Evolutionary conservation across 345 rosid species (phyloP).

Genomic region (Atalantia buxifolia): DNA sequence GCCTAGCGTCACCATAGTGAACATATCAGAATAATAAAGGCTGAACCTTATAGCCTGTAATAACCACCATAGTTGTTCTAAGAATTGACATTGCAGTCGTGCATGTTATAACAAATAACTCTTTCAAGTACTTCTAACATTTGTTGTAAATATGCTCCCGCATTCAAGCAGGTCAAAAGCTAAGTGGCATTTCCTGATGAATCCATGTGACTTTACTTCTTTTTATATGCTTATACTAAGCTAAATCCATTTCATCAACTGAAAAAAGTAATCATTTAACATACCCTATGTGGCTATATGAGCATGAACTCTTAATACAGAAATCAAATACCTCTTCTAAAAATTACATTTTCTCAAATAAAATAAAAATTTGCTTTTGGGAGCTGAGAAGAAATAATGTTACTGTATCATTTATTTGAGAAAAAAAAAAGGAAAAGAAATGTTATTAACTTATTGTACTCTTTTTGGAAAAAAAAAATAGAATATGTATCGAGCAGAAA

Average conservation of each 20-base stretch:
- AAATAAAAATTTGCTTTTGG: slow-evolving; percentile 3
- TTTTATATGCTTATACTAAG: too few species aligned
- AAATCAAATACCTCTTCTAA: background rate
- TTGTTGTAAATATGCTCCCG: background rate
- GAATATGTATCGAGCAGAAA: slow-evolving; percentile 7
- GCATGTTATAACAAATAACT: background rate
- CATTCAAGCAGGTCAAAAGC: background rate
- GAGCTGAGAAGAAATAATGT: slow-evolving; percentile 13
- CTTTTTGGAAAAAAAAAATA: slow-evolving; percentile 1
- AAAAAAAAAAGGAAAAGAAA: too few species aligned
- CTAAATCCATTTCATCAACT: too few species aligned
- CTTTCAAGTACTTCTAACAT: too few species aligned
- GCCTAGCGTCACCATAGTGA: background rate
- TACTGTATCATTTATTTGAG: too few species aligned
- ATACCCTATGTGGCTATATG: background rate
- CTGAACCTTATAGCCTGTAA: background rate
- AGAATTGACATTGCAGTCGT: background rate
- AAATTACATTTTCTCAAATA: background rate
- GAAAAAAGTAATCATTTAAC: too few species aligned
- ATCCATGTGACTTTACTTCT: too few species aligned
- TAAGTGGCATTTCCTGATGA: background rate
- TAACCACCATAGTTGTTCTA: background rate
- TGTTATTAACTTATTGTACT: background rate
- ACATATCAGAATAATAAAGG: background rate
- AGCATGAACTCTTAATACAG: background rate